These are phyloP conservation scores for Conticribra guillardii DNA, from an alignment of 108 stramenopile genomes.

Conservation along the genomic window DNA sequence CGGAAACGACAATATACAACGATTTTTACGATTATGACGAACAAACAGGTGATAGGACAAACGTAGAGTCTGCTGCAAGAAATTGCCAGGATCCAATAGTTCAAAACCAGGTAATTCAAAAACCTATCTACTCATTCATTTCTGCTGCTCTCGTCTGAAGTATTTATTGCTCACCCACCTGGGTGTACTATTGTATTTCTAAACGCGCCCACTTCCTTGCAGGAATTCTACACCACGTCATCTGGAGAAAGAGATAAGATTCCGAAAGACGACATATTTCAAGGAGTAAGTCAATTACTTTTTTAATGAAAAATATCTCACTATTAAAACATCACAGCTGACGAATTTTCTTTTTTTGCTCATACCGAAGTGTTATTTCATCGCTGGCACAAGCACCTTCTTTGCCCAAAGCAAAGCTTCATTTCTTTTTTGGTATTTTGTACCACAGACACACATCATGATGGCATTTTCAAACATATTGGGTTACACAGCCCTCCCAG, in stretches of 20 bases:
- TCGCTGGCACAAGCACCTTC: constrained; percentile 13
- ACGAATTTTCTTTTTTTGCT: too few species aligned
- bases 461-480: constrained; percentile 54
- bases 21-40: neutral
- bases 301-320: neutral
- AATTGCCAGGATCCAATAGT: constrained; percentile 36
- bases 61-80: neutral
- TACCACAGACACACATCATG: constrained; percentile 58
- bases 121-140: too few species aligned
- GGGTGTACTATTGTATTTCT: too few species aligned
- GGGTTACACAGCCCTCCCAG: constrained; percentile 62
- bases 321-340: constrained; percentile 6
- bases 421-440: constrained; percentile 41
- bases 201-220: too few species aligned
- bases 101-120: too few species aligned
- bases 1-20: neutral
- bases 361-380: too few species aligned
- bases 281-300: constrained; percentile 11
- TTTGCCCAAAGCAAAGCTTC: constrained; percentile 3
- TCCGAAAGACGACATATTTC: constrained; percentile 45
- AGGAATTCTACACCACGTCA: constrained; percentile 22
- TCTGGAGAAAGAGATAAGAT: constrained; percentile 36
- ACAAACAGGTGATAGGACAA: constrained; percentile 7
- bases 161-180: too few species aligned
- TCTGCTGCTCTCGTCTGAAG: too few species aligned